These are phyloP conservation scores for Syzygium syzygioides DNA, from an alignment of 441 rosid genomes.

Conservation along the genomic window DNA sequence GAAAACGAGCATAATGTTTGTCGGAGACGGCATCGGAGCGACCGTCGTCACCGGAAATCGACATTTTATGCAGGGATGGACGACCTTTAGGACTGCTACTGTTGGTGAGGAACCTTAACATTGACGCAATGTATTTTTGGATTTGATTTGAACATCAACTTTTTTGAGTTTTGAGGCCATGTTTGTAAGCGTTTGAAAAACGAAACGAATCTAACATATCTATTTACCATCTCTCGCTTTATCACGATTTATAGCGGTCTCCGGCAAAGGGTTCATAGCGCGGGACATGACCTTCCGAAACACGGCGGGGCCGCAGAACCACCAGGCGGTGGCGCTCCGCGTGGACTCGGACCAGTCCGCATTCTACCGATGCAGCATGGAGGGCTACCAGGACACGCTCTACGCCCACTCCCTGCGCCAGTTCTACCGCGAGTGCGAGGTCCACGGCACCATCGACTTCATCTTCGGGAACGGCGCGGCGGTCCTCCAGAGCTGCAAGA, in stretches of 20 bases:
- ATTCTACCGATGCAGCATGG: slow-evolving; percentile 17
- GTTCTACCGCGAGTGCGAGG: slow-evolving; percentile 14
- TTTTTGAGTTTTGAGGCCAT: neutral
- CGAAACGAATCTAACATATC: neutral
- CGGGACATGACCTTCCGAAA: slow-evolving; percentile 59
- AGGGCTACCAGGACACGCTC: slow-evolving; percentile 31
- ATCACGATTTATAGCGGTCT: slow-evolving; percentile 35
- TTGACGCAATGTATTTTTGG: neutral
- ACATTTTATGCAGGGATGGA: slow-evolving; percentile 66
- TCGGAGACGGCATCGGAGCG: slow-evolving; percentile 59
- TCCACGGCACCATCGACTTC: slow-evolving; percentile 16
- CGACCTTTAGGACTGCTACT: slow-evolving; percentile 65
- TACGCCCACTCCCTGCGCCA: slow-evolving; percentile 17
- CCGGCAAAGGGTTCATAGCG: slow-evolving; percentile 65
- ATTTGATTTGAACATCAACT: neutral
- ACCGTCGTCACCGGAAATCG: slow-evolving; percentile 46
- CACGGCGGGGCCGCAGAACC: slow-evolving; percentile 50
- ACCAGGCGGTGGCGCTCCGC: slow-evolving; percentile 57
- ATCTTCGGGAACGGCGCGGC: slow-evolving; percentile 16
- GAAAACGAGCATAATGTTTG: slow-evolving; percentile 48
- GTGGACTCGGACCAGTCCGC: slow-evolving; percentile 70
- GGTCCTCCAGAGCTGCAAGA: slow-evolving; percentile 14
- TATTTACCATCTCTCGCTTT: too few relatives aligned
- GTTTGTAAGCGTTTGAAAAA: neutral
- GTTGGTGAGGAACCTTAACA: slow-evolving; percentile 30